Base-by-base conservation (phyloP, 164 flowering plant genomes). In the Berberis vulgaris region DNA sequence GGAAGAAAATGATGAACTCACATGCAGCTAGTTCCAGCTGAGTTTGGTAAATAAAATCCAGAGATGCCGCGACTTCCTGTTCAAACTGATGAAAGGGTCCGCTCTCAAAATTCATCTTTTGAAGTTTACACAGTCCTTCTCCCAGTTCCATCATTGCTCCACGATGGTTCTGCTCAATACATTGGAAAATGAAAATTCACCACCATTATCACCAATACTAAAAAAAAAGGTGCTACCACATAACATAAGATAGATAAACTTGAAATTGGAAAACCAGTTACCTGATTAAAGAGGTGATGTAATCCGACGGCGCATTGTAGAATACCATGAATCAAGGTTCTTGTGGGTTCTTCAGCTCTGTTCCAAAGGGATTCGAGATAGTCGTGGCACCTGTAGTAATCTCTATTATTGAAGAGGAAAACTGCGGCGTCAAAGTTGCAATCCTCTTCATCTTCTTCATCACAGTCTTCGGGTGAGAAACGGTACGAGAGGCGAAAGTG, bases 131-230 rank as follows among this genome's bases (percentile, higher is more conserved):
- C 2, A 87, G 44, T 7, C 98, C 96, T 64, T 91, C 98, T 59
- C 96, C 98, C 63, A 91, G 60, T 71, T 92, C 95, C 91, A 92
- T 86, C 98, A 92, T 92, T 1, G 98, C 98, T 55, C 98, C 98
- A 63, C 72, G 82, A 64, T 92, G 98, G 65, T 92, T 92, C 89
- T 89, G 63, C 42, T 11, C 60, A 57, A 26, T 26, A 26, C 26
- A 26, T 26, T 26, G 26, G 26, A 26, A 26, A 26, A 26, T 26
- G 26, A 26, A 26, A 26, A 26, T 26, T 26, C 26, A 26, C 26
- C 26, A 26, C 26, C 26, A 26, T 26, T 26, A 26, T 26, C 26
- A 26, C 26, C 26, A 26, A 26, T 26, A 26, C 26, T 26, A 26
- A 26, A 26, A 26, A 26, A 26, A 26, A 26, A 26, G 26, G 26